Conservation (phyloP, 2,329 filamentous ascomycete genomes). For the Colletotrichum costaricense region DNA sequence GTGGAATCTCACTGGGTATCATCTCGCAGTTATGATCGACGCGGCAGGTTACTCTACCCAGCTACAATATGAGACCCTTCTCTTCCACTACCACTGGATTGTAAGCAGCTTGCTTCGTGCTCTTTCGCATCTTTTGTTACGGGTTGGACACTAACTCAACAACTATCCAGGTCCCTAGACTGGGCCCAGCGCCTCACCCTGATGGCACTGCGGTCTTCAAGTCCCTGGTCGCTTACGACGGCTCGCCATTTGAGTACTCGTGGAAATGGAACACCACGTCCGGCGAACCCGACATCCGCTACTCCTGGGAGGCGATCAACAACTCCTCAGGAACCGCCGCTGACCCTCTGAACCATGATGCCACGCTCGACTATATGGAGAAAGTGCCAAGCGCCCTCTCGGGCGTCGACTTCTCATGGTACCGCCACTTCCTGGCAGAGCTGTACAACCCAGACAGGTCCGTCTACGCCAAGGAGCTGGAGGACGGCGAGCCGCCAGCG, state of each 20-base stretch:
- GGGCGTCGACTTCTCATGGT: no score
- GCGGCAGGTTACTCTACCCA: constrained; percentile 1
- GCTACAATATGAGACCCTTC: background rate
- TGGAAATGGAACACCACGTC: constrained; percentile 31
- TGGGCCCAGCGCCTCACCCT: background rate
- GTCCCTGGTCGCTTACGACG: background rate
- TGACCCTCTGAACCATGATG: no score
- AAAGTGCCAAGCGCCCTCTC: no score
- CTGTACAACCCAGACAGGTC: no score
- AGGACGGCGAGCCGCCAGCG: no score
- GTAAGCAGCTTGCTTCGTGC: background rate
- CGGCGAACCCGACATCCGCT: constrained; percentile 16
- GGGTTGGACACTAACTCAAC: background rate
- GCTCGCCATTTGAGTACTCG: constrained; percentile 28
- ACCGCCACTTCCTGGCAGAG: no score
- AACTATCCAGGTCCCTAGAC: background rate
- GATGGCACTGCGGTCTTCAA: no score
- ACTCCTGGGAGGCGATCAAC: constrained; percentile 15
- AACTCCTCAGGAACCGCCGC: background rate
- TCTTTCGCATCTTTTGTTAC: background rate
- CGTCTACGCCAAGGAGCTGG: no score
- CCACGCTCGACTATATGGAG: background rate
- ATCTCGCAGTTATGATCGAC: background rate
- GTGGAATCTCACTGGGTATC: constrained; percentile 3
- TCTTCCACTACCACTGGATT: constrained; percentile 29